Base-by-base conservation (phyloP, 2,329 filamentous ascomycete genomes). In the Penicillium corylophilum region DNA sequence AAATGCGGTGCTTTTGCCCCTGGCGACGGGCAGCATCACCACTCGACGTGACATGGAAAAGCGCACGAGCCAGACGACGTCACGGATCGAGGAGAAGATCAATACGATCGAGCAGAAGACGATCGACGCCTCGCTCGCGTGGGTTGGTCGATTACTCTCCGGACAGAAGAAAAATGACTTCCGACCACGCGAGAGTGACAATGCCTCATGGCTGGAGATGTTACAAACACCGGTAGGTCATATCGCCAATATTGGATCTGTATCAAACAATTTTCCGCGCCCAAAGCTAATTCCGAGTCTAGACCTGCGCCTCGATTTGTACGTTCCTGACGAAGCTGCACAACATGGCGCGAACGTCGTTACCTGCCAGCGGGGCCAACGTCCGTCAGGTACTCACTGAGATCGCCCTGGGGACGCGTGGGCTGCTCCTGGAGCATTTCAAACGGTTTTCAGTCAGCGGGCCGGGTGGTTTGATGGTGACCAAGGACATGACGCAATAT, bases 401-500 rank as follows among this genome's bases (percentile, higher is more conserved):
- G 74, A 82, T 97, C 20, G 92, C 90, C 1, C 77, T 92, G 13
- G 87, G 87, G 9, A 79, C 96, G 31, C 86, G 92, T 60, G 77
- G 81, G 44, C 82, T 95, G 9, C 81, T 99, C 4, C 85, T 99
- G 56, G 89, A 94, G 56, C 94, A 99, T 73, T 90, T 97, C 74
- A 94, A 95, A 66, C 91, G 90, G 65, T 99, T 95, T 75, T 85
- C 87, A 54, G 90, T 99, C 60, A 96, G 91, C 62, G 90, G 92
- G 36, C 92, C 93, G 0, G 94, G 94, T 55, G 94, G 91, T 2
- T 82, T 99, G 42, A 94, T 96, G 83, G 90, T 97, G 23, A 93
- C 88, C 31, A 95, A 97, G 75, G 94, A 99, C 69, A 92, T 97
- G 70, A 90, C 90, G 31, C 91, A 90, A 68, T 99, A 99, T 71